Base-by-base conservation (phyloP, 2,329 filamentous ascomycete genomes). In the Pseudogymnoascus sp. region DNA sequence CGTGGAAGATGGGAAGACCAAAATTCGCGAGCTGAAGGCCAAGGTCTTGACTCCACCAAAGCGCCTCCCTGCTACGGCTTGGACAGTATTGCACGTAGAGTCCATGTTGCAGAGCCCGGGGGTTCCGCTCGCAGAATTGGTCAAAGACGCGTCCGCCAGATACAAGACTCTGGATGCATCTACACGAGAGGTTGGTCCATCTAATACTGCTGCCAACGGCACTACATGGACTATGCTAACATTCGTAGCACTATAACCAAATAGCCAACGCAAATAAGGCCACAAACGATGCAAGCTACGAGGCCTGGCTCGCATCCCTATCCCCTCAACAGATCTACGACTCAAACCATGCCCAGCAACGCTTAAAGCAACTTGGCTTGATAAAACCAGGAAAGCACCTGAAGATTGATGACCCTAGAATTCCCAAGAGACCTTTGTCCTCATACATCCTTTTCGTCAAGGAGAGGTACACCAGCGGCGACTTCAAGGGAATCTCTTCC, bases 261-360 rank as follows among this genome's bases (percentile, higher is more conserved):
- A 67, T 79, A 16, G 81, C 80, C 61, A 77, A 77, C 63, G 70
- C 80, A 64, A 79, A 78, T 67, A 78, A 72, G 19, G 76, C 74
- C 42, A 73, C 75, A 13, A 80, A 79, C 60, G 67, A 72, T 19
- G 73, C 74, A 19, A 76, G 75, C 13, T 81, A 80, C 70, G 75
- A 80, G 31, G 70, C 77, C 64, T 89, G 83, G 83, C 72, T 89
- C 19, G 72, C 79, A 33, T 74, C 72, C 2, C 74, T 86, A 69
- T 82, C 82, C 1, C 80, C 83, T 8, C 75, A 82, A 4, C 72
- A 86, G 69, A 87, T 89, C 68, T 76, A 75, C 53, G 64, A 76
- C 2, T 86, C 86, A 63, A 89, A 89, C 71, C 70, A 67, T 10
- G 86, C 86, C 10, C 82, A 86, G 38, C 64, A 40, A 29, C 40